Conservation (phyloP, 2,329 filamentous ascomycete genomes). For the Colletotrichum sp. region DNA sequence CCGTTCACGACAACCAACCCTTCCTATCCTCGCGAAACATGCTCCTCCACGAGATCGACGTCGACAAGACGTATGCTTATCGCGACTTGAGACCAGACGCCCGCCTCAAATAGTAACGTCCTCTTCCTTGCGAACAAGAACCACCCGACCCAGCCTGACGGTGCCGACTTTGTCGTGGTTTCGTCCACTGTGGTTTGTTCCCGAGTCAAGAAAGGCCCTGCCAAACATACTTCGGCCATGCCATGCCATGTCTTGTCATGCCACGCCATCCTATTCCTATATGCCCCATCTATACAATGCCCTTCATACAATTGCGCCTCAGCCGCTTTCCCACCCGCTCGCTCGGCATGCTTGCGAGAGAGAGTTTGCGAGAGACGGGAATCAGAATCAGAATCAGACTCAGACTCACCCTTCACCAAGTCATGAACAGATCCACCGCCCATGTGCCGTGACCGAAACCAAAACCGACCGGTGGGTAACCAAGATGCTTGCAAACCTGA, state of each 20-base stretch:
- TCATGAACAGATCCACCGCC: conserved; percentile 18
- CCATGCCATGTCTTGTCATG: background rate
- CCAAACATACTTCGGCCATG: background rate
- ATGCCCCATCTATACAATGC: conserved; percentile 1
- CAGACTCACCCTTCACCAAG: background rate
- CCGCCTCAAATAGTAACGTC: conserved; percentile 16
- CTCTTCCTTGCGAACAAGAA: conserved; percentile 11
- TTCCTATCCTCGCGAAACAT: background rate
- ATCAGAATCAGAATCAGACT: background rate
- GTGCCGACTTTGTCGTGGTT: conserved; percentile 8
- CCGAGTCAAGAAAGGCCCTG: conserved; percentile 9
- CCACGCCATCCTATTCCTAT: background rate
- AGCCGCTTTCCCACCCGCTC: background rate
- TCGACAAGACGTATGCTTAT: conserved; percentile 18
- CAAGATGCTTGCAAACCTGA: conserved; percentile 9
- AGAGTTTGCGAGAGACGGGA: background rate
- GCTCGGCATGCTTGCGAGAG: background rate
- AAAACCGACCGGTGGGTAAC: conserved; percentile 13
- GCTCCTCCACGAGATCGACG: conserved; percentile 6
- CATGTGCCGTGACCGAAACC: conserved; percentile 19
- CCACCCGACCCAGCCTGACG: conserved; percentile 11
- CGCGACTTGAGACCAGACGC: conserved; percentile 13
- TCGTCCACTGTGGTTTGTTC: background rate
- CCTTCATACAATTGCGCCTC: background rate
- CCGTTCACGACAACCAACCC: background rate